These are phyloP conservation scores for Alnus glutinosa DNA, from an alignment of 306 rosid genomes.

Conservation along the genomic window DNA sequence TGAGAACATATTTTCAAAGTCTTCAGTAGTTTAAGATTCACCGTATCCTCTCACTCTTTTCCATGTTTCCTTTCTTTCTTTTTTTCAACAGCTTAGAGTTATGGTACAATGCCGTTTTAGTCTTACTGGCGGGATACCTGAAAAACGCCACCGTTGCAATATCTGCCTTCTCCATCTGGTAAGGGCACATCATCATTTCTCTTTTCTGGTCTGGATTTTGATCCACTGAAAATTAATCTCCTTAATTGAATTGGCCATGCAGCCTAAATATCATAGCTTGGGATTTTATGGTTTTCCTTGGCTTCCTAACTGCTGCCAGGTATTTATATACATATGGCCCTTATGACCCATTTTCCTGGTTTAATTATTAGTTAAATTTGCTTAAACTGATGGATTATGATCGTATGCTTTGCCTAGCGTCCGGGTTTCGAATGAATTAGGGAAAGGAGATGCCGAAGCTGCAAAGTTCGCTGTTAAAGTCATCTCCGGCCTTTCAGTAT, in stretches of 20 bases:
- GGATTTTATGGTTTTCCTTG: background rate
- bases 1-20: no score
- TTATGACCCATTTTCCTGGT: background rate
- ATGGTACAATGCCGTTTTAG: background rate
- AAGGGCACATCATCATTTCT: background rate
- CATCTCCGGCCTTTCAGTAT: background rate
- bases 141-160: background rate
- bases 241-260: background rate
- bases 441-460: slow-evolving; percentile 5
- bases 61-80: background rate
- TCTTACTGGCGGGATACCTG: slow-evolving; percentile 2
- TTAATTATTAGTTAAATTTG: background rate
- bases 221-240: background rate
- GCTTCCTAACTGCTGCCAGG: slow-evolving; percentile 2
- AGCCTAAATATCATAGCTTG: slow-evolving; percentile 13
- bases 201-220: background rate
- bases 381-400: background rate
- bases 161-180: slow-evolving; percentile 9
- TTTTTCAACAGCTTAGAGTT: background rate
- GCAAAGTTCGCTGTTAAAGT: background rate
- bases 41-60: no score
- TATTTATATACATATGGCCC: background rate
- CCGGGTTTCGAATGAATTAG: slow-evolving; percentile 6
- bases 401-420: background rate
- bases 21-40: no score